Percentiles rank a stretch among this genome's conserved stretches.
phyloP scores from a whole-genome alignment of 768 basidiomycete species.

The Hericium coralloides region DNA sequence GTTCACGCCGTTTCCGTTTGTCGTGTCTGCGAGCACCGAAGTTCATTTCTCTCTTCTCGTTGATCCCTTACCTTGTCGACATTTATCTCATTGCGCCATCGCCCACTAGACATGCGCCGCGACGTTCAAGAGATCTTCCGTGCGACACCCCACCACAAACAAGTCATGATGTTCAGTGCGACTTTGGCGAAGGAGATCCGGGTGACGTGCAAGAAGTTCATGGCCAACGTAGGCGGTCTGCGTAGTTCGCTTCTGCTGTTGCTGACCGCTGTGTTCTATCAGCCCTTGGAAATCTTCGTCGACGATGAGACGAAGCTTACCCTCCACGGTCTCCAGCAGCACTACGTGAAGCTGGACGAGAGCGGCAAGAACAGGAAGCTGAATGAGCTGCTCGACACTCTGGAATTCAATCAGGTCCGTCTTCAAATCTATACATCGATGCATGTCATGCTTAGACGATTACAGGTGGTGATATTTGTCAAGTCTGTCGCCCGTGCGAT shows the following conservation, averaged over 20 bases:
- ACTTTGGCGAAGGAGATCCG: conserved; percentile 96
- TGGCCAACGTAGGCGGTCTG: conserved; percentile 77
- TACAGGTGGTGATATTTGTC: conserved; percentile 96
- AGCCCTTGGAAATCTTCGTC: conserved; percentile 99
- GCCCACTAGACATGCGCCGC: conserved; percentile 97
- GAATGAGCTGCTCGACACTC: conserved; percentile 88
- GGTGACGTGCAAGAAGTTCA: conserved; percentile 98
- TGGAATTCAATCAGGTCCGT: conserved; percentile 95
- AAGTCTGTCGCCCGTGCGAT: conserved; percentile 97
- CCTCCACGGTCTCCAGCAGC: conserved; percentile 95
- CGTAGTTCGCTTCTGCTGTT: not conserved
- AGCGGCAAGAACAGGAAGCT: conserved; percentile 93
- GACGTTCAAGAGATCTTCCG: conserved; percentile 99
- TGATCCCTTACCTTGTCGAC: conserved; percentile 40
- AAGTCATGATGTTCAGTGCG: conserved; percentile 99
- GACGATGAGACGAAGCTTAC: conserved; percentile 99
- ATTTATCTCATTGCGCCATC: conserved; percentile 57
- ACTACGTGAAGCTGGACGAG: conserved; percentile 96
- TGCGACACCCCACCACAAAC: conserved; percentile 97
- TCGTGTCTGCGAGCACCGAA: conserved; percentile 18
- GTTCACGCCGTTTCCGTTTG: conserved; percentile 17
- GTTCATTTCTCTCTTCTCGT: conserved; percentile 41
- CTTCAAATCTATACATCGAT: not conserved
- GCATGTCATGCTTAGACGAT: not conserved
- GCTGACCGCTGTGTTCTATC: conserved; percentile 7